Conservation (phyloP, 345 rosid species). For the Trapa bicornis region DNA sequence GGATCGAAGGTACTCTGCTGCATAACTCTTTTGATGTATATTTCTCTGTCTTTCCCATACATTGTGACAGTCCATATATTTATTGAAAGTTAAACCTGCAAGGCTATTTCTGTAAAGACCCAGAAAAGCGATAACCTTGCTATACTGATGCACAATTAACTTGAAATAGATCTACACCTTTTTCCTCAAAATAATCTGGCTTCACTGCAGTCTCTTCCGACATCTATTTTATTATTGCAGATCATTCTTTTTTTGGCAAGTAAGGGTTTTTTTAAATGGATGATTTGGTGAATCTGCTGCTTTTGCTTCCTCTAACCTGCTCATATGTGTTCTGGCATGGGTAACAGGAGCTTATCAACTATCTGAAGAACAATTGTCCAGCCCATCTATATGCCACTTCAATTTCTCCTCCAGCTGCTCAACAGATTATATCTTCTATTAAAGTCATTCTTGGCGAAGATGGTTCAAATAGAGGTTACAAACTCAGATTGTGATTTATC, state of each 20-base stretch:
- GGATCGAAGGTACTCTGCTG: slow-evolving; percentile 64
- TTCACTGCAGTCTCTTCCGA: not conserved
- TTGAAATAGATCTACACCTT: not conserved
- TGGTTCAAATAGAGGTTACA: slow-evolving; percentile 84
- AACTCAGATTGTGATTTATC: not conserved
- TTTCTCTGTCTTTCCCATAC: not conserved
- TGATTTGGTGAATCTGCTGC: not conserved
- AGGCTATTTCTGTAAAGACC: not conserved
- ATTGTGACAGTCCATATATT: not conserved
- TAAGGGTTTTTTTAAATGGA: not conserved
- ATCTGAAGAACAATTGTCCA: slow-evolving; percentile 60
- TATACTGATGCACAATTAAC: not conserved
- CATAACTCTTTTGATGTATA: not conserved
- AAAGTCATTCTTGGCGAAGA: slow-evolving; percentile 88
- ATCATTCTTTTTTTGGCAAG: not conserved
- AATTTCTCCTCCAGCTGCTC: slow-evolving; percentile 81
- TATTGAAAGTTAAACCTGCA: not conserved
- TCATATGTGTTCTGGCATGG: not conserved
- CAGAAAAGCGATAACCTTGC: not conserved
- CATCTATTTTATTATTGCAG: not conserved
- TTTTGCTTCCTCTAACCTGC: not conserved
- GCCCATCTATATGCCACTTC: slow-evolving; percentile 97
- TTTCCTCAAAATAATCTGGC: not conserved
- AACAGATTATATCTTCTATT: slow-evolving; percentile 78
- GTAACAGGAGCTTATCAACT: slow-evolving; percentile 65